Base-by-base conservation (phyloP, 805 yeast species). In the Yarrowia alimentaria region DNA sequence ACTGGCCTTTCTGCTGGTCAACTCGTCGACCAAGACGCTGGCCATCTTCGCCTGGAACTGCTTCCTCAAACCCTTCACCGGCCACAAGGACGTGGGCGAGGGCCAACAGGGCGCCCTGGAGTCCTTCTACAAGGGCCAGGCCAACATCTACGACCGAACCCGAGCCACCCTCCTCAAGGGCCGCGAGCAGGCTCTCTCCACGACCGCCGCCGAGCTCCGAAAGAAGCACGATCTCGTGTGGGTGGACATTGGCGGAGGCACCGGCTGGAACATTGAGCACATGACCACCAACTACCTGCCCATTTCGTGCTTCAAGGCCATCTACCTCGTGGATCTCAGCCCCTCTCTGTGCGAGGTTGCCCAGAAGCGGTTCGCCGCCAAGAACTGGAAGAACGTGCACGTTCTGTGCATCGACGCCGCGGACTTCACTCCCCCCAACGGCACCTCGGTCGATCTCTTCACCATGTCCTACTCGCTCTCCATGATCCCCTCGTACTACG, bases 401-500 rank as follows among this genome's bases (percentile, higher is more conserved):
- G 80, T 86, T 47, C 61, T 82, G 48, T 77, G 85, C 57, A 82
- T 83, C 24, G 94, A 85, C 65, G 94, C 91, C 16, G 78, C 85
- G 57, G 81, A 79, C 53, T 85, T 86, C 61, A 67, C 70, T 31
- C 72, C 83, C 29, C 77, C 78, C 8, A 55, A 53, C 13, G 53
- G 54, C 45, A 25, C 42, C n/a, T 53, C 55, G 16, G 55, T 45
- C 30, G 89, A 86, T 60, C 69, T 85, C 55, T 73, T 85, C 57
- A 83, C 94, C 7, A 81, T 85, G 62, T 83, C 90, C 6, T 85
- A 85, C 67, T 83, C 91, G 1, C 72, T 85, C 53, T 83, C 91
- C 14, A 85, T 85, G 95, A 85, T 85, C 60, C 94, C 95, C 35
- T 73, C 85, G 30, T 86, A 81, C 65, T 83, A 85, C 65, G 80